phyloP scores from a whole-genome alignment of 1,284 basidiomycete species.

The Pyrrhoderma lamaoense region DNA sequence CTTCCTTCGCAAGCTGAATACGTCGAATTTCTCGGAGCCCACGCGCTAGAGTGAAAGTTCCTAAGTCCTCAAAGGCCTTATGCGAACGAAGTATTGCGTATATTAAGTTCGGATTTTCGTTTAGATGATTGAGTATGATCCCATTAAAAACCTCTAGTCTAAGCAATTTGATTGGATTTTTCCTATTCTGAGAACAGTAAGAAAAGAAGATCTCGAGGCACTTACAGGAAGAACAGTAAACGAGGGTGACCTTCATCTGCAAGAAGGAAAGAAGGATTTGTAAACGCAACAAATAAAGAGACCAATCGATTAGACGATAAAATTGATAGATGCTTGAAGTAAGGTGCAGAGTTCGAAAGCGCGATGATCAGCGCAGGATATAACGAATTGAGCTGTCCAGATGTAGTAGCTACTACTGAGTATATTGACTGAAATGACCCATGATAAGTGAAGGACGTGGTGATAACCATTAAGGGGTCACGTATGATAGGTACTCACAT shows the following conservation, averaged over 20 bases:
- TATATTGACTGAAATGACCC: constrained; percentile 66
- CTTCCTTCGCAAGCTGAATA: constrained; percentile 65
- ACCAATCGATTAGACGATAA: constrained; percentile 77
- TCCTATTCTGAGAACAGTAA: too few species aligned
- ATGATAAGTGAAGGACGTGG: constrained; percentile 12
- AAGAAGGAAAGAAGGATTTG: constrained; percentile 81
- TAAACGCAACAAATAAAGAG: constrained; percentile 85
- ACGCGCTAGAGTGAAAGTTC: constrained; percentile 77
- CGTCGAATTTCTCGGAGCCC: constrained; percentile 82
- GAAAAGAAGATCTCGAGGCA: too few species aligned
- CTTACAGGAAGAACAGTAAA: constrained; percentile 82
- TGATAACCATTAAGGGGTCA: constrained; percentile 1
- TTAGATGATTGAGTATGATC: constrained; percentile 62
- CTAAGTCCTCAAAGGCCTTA: constrained; percentile 79
- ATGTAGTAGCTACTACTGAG: constrained; percentile 81
- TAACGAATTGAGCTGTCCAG: constrained; percentile 72
- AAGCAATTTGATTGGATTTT: constrained; percentile 14
- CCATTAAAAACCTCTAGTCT: constrained; percentile 90
- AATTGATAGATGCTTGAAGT: constrained; percentile 76
- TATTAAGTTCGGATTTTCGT: constrained; percentile 81
- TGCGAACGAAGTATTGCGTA: constrained; percentile 82
- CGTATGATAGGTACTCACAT: constrained; percentile 48
- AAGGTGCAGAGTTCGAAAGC: constrained; percentile 82
- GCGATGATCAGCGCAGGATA: constrained; percentile 90
- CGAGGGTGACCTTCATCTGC: constrained; percentile 92